Percentiles rank a stretch among this genome's conserved stretches.
phyloP scores from a whole-genome alignment of 345 rosid genomes.

The Raphanus raphanistrum region DNA sequence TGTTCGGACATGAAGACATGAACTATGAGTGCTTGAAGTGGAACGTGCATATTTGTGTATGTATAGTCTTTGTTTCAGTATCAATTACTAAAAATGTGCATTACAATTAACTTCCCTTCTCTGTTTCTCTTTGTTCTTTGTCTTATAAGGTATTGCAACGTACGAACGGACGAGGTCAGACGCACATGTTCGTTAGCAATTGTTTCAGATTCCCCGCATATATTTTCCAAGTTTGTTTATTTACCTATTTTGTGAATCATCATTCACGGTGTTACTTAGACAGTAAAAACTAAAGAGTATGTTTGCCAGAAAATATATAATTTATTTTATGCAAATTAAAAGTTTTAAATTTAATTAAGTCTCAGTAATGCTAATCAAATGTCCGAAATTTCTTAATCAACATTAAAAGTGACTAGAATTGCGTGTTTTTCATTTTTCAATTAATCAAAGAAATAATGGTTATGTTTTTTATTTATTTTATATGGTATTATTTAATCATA shows the following conservation, averaged over 20 bases:
- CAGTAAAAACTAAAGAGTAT: background rate
- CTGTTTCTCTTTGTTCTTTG: slow-evolving; percentile 34
- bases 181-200: slow-evolving; percentile 34
- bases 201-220: slow-evolving; percentile 32
- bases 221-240: background rate
- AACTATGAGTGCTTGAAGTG: slow-evolving; percentile 27
- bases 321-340: background rate
- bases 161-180: slow-evolving; percentile 40
- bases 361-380: background rate
- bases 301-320: background rate
- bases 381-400: background rate
- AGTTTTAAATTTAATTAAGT: background rate
- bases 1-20: slow-evolving; percentile 24
- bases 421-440: too few species aligned
- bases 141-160: slow-evolving; percentile 32
- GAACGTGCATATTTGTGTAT: slow-evolving; percentile 14
- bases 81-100: slow-evolving; percentile 34
- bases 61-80: slow-evolving; percentile 32
- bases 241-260: slow-evolving; percentile 3
- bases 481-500: too few species aligned
- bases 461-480: too few species aligned
- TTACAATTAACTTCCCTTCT: slow-evolving; percentile 37
- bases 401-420: background rate
- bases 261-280: background rate
- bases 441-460: too few species aligned